Conservation (phyloP, 768 basidiomycete genomes). For the Sarcomyxa edulis region DNA sequence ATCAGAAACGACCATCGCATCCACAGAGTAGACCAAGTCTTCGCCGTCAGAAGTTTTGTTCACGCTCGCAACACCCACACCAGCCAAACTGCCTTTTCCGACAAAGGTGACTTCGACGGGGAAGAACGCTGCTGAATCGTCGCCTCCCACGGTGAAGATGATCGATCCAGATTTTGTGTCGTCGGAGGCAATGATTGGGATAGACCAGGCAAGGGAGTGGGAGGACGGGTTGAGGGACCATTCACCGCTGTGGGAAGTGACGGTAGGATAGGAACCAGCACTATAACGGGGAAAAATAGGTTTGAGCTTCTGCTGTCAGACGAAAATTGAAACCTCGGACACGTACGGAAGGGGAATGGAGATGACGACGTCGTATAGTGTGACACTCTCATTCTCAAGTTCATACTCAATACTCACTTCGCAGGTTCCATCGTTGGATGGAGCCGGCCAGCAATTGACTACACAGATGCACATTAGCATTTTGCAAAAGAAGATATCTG, state of each 20-base stretch:
- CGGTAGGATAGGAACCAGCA: slow-evolving; percentile 79
- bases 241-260: slow-evolving; percentile 68
- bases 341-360: slow-evolving; percentile 91
- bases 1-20: slow-evolving; percentile 47
- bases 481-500: neutral
- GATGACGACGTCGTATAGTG: slow-evolving; percentile 80
- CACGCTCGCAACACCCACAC: slow-evolving; percentile 60
- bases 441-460: slow-evolving; percentile 98
- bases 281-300: no score
- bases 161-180: slow-evolving; percentile 74
- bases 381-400: slow-evolving; percentile 78
- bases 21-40: slow-evolving; percentile 42
- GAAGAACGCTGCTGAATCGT: slow-evolving; percentile 85
- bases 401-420: slow-evolving; percentile 98
- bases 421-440: slow-evolving; percentile 85
- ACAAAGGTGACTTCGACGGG: slow-evolving; percentile 83
- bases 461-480: slow-evolving; percentile 5
- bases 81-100: slow-evolving; percentile 75
- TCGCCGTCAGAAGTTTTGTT: slow-evolving; percentile 43
- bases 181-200: slow-evolving; percentile 61
- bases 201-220: slow-evolving; percentile 83
- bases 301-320: no score
- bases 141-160: slow-evolving; percentile 85
- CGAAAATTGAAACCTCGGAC: neutral
- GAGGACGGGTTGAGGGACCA: slow-evolving; percentile 80